These are phyloP conservation scores for Rosa lucieae DNA, from an alignment of 306 rosid genomes.

Conservation along the genomic window DNA sequence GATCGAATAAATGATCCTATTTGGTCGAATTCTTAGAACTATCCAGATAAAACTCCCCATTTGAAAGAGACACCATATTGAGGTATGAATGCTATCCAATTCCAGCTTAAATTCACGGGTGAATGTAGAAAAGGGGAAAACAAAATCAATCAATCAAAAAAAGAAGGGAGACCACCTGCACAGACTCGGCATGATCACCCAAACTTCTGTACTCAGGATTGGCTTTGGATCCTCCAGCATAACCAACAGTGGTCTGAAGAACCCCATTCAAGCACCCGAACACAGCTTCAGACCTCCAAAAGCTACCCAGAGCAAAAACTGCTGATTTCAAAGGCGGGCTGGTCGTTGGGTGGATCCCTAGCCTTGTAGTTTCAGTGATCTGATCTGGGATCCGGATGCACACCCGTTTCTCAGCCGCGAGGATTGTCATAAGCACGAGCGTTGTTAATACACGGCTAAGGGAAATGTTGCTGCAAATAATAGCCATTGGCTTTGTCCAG, in stretches of 20 bases:
- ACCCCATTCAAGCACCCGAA: slow-evolving; percentile 92
- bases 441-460: slow-evolving; percentile 13
- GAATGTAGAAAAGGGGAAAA: neutral
- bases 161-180: slow-evolving; percentile 51
- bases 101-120: neutral
- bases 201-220: slow-evolving; percentile 84
- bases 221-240: slow-evolving; percentile 80
- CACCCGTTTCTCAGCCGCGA: slow-evolving; percentile 18
- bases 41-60: neutral
- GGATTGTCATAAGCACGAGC: slow-evolving; percentile 27
- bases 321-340: slow-evolving; percentile 42
- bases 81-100: neutral
- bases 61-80: neutral
- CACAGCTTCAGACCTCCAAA: slow-evolving; percentile 95
- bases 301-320: slow-evolving; percentile 85
- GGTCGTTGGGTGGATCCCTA: slow-evolving; percentile 34
- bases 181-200: slow-evolving; percentile 83
- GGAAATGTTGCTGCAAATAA: slow-evolving; percentile 22
- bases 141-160: neutral
- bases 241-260: slow-evolving; percentile 72
- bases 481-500: slow-evolving; percentile 40
- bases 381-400: slow-evolving; percentile 71
- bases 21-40: neutral
- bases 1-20: neutral
- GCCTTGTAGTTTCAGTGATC: slow-evolving; percentile 34